Base-by-base conservation (phyloP, 306 rosid genomes). In the Purshia tridentata region DNA sequence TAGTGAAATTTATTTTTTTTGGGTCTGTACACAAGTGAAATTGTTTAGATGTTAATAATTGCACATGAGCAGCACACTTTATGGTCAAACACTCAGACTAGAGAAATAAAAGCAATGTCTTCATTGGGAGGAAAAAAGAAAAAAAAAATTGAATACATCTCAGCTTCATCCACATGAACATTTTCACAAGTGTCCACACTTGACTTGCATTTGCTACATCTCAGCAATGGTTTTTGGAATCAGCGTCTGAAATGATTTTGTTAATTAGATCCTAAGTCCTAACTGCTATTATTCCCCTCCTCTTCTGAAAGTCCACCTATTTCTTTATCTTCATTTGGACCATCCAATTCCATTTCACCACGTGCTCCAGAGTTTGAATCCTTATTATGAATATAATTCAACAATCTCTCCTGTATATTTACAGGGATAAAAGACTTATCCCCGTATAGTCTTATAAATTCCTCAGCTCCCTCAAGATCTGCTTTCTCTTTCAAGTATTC, bases 381-480 rank as follows among this genome's bases (percentile, higher is more conserved):
- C n/a, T 68, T 55, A 13, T 58, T 73, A 50, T 41, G 37, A 4
- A 76, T 51, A 45, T 39, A 65, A 44, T 60, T 61, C 78, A 76
- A 35, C 72, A 76, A 4, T 47, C 54, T 48, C 9, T 76, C 70
- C 60, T 37, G 74, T 37, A 39, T 0, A 59, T 46, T 18, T 51
- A 3, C 6, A 2, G 78, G 47, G 20, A 64, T 39, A 8, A 76
- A 3, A 8, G 49, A 19, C 78, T 76, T 72, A 61, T 72, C 59
- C 13, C 15, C 9, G 9, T 72, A 75, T 39, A 60, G 68, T 22
- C 64, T 60, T 19, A 72, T 46, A 37, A 71, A 42, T 52, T 76
- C 84, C 66, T 51, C 52, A 1, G 81, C 75, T 35, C 65, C 72
- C 12, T 54, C 54, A 16, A 57, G 12, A 70, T 80, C 79, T 19